A percentile compares a stretch with the other conserved stretches of the same genome.
phyloP scores from a whole-genome alignment of 208 protist genomes.

The Crithidia sp. region DNA sequence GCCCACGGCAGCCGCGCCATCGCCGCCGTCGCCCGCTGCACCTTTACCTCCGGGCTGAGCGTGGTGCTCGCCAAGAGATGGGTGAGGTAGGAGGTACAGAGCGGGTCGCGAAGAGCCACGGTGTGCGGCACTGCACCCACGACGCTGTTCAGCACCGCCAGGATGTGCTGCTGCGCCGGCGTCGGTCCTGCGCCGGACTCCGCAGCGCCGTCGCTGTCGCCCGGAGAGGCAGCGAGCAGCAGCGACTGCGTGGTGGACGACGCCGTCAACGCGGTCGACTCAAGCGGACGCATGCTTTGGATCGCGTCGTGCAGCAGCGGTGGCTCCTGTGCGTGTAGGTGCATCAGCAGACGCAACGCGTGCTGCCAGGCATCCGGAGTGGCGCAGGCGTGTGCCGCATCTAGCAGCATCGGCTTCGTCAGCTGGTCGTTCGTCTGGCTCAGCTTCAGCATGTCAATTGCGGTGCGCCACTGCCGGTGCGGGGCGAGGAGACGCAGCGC shows the following conservation, averaged over 20 bases:
- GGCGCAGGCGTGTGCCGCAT: constrained; percentile 74
- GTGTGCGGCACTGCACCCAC: constrained; percentile 53
- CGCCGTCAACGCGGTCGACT: constrained; percentile 44
- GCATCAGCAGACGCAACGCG: constrained; percentile 61
- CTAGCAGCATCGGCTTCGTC: constrained; percentile 76
- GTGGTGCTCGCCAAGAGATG: constrained; percentile 83
- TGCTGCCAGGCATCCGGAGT: constrained; percentile 49
- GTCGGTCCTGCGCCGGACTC: constrained; percentile 28
- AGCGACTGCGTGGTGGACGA: constrained; percentile 38
- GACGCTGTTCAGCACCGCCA: constrained; percentile 66
- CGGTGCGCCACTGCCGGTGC: constrained; percentile 61
- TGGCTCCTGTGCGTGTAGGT: constrained; percentile 67
- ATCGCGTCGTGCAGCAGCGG: constrained; percentile 60
- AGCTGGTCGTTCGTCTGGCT: constrained; percentile 69
- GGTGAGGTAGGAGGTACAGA: constrained; percentile 78
- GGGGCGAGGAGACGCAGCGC: constrained; percentile 76
- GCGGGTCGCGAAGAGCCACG: constrained; percentile 50
- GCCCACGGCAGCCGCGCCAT: constrained; percentile 60
- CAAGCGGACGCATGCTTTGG: constrained; percentile 67
- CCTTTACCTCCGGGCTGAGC: constrained; percentile 53
- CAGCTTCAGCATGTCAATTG: constrained; percentile 62
- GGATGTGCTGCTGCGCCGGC: constrained; percentile 55
- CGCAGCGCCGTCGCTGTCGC: not conserved
- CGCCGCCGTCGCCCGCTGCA: constrained; percentile 40
- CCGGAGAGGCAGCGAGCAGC: constrained; percentile 9